Conservation (phyloP, 1,284 basidiomycete species). For the Apiotrichum gracile region DNA sequence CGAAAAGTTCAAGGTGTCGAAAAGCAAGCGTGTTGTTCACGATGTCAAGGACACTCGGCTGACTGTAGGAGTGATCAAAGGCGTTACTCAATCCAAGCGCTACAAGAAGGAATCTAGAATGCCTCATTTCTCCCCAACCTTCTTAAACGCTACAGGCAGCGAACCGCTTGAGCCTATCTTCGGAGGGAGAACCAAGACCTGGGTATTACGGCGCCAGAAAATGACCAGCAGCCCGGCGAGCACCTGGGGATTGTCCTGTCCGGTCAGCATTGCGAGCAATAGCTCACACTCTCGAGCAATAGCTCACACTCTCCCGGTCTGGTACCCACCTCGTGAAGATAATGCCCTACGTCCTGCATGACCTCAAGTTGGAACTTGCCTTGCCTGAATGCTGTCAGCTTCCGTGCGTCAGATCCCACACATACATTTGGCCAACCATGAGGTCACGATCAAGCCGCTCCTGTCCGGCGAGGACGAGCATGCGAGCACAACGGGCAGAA, state of each 20-base stretch:
- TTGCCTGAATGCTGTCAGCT: conserved; percentile 47
- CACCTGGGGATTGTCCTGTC: conserved; percentile 67
- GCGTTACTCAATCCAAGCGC: no score
- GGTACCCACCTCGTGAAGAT: conserved; percentile 75
- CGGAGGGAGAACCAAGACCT: conserved; percentile 54
- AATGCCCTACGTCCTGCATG: conserved; percentile 79
- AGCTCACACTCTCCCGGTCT: background rate
- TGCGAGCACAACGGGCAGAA: conserved; percentile 64
- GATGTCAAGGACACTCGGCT: no score
- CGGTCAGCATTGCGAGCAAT: conserved; percentile 35
- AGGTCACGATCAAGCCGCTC: conserved; percentile 87
- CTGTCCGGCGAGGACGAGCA: conserved; percentile 85
- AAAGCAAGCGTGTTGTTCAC: no score
- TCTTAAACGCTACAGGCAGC: conserved; percentile 55
- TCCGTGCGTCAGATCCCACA: background rate
- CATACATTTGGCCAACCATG: conserved; percentile 93
- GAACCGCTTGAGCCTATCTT: conserved; percentile 36
- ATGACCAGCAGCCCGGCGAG: conserved; percentile 74
- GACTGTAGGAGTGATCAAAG: no score
- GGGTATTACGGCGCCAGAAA: conserved; percentile 87
- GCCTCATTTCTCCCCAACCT: conserved; percentile 70
- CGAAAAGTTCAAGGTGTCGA: no score
- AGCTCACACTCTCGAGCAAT: background rate
- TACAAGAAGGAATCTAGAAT: no score
- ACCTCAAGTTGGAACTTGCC: conserved; percentile 95